Base-by-base conservation (phyloP, 371 early-diverging fungal species). In the Mucor circinelloides region DNA sequence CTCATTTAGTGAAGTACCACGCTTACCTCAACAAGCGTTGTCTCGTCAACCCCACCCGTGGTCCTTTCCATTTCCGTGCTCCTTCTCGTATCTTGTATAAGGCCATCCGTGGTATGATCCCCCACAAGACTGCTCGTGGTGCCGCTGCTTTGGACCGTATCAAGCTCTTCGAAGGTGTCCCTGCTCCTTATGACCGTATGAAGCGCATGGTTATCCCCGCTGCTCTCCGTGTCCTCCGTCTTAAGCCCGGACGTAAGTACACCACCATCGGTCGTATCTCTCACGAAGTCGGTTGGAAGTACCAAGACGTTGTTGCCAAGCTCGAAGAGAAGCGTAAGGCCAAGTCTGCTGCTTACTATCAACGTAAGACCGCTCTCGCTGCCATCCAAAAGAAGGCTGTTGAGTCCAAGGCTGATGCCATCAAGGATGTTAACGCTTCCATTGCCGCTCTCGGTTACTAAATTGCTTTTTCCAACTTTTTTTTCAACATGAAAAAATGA, bases 21-120 rank as follows among this genome's bases (percentile, higher is more conserved):
- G 90, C 89, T 77, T 99, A 94, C 91, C 90, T 99, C 82, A 93
- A 93, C 87, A 99, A 99, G 94, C 98, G 99, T 82, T 95, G 95
- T 85, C 74, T 97, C 79, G 95, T 99, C 77, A 99, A 99, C 93
- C 99, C 99, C 81, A 81, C 82, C 67, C 94, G 77, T 71, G 99
- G 99, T 79, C 93, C 99, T 55, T 99, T 98, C 96, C 99, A 99
- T 84, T 99, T 97, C 95, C 93, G 95, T 74, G 98, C 99, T 72
- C 99, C 99, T 63, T 97, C 97, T 67, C 96, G 96, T 84, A 95
- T 97, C 89, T 96, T 99, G 89, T 95, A 93, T 89, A 95, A 97
- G 82, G 90, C 96, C 57, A 89, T 99, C 82, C 95, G 99, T 76
- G 99, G 99, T 77, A 99, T 99, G 99, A 80, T 99, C 75, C 99